Evolutionary conservation across 805 yeast species (phyloP).

Genomic region (Lipomyces oligophaga): DNA sequence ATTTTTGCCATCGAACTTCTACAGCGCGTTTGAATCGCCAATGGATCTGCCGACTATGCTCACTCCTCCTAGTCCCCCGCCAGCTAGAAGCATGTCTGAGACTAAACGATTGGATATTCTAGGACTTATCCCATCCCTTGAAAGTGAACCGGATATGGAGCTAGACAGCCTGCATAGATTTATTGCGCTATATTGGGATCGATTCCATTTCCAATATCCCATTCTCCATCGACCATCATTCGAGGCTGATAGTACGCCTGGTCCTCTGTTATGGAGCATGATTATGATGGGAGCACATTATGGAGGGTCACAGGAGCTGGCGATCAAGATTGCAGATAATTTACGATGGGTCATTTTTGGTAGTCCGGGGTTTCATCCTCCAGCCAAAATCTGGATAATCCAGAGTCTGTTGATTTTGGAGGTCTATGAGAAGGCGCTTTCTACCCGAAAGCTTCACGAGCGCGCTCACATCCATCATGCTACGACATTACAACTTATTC

Average conservation of each 20-base stretch:
- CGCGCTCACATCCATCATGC: conserved; percentile 85
- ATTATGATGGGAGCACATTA: conserved; percentile 57
- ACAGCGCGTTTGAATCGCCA: conserved; percentile 34
- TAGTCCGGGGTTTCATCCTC: conserved; percentile 69
- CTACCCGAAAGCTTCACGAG: conserved; percentile 69
- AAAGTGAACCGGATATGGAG: conserved; percentile 40
- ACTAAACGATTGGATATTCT: conserved; percentile 34
- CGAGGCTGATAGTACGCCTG: conserved; percentile 46
- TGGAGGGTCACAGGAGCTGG: conserved; percentile 38
- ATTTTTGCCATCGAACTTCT: conserved; percentile 30
- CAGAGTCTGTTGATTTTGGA: conserved; percentile 71
- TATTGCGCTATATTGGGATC: conserved; percentile 48
- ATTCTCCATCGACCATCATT: conserved; percentile 59
- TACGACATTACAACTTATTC: conserved; percentile 63
- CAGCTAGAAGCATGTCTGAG: conserved; percentile 34
- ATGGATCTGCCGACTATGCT: conserved; percentile 42
- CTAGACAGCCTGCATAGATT: conserved; percentile 35
- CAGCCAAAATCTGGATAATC: conserved; percentile 70
- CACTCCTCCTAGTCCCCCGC: conserved; percentile 38
- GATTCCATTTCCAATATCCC: conserved; percentile 58
- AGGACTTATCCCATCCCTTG: conserved; percentile 34
- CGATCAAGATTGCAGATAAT: conserved; percentile 51
- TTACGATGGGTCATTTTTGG: conserved; percentile 68
- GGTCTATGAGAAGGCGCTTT: conserved; percentile 70
- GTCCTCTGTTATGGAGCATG: conserved; percentile 53